phyloP scores from a whole-genome alignment of 116 monocot species.

The Phalaenopsis hybrid region DNA sequence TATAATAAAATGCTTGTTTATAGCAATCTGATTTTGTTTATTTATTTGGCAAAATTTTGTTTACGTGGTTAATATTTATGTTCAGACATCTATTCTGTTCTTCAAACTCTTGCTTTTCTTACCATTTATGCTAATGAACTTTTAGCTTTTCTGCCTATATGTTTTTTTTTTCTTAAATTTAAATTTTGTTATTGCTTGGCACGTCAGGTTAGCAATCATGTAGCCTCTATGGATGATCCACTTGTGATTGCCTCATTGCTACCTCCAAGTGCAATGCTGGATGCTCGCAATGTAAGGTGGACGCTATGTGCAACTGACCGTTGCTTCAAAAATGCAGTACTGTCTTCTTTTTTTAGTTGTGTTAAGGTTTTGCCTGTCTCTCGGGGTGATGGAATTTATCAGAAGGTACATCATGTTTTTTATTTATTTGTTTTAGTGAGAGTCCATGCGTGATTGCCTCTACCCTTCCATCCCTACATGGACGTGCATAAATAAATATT shows the following conservation, averaged over 20 bases:
- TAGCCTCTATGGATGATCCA: slow-evolving; percentile 86
- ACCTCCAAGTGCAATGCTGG: slow-evolving; percentile 68
- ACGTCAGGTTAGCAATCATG: slow-evolving; percentile 84
- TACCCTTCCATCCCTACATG: background rate
- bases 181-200: background rate
- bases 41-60: background rate
- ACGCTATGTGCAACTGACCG: slow-evolving; percentile 86
- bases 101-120: background rate
- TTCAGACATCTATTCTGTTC: background rate
- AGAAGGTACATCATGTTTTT: slow-evolving; percentile 45
- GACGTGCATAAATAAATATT: background rate
- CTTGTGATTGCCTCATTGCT: slow-evolving; percentile 81
- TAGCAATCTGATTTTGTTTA: background rate
- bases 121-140: background rate
- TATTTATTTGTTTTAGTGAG: slow-evolving; percentile 6
- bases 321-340: slow-evolving; percentile 65
- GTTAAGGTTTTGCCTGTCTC: slow-evolving; percentile 92
- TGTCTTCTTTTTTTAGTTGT: slow-evolving; percentile 74
- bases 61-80: background rate
- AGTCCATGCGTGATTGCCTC: slow-evolving; percentile 55
- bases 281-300: slow-evolving; percentile 84
- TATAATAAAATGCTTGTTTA: background rate
- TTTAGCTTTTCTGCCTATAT: background rate
- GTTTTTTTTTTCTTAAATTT: background rate
- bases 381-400: slow-evolving; percentile 87